Evolutionary conservation across 352 stramenopile genomes (phyloP), one percentile per base, ranked within the genome.

Genomic region (Pythium vanterpoolii): DNA sequence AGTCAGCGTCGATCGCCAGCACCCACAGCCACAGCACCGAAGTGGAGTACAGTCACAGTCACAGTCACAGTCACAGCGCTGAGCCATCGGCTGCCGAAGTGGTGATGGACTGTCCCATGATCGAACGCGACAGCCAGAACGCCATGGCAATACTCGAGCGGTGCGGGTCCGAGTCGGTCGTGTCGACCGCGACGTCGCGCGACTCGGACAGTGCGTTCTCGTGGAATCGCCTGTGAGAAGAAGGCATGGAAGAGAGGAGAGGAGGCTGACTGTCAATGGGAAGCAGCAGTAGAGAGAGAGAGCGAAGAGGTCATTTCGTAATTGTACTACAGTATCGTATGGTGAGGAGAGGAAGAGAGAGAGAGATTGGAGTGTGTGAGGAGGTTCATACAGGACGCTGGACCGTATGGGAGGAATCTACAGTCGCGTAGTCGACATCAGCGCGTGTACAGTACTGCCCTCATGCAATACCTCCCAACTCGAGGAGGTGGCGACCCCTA

Each of bases 51-150:
- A 55, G n/a, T 19, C 28, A 24, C 24, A 14, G 14, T 5, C 34
- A 13, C 11, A 26, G 11, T 43, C 33, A 9, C 33, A 38, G 33
- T 6, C 33, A 9, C 33, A 14, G 33, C 33, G 16, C 33, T 9
- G 3, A 9, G 30, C 19, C 27, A 18, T 11, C 33, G 18, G n/a
- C 48, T 23, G n/a, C 52, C 45, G 57, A 18, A 28, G 43, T 38
- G 24, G 10, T 46, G 5, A 55, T 62, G 16, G 69, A 77, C 18
- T 77, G 68, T 36, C 69, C 69, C n/a, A 80, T 80, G 72, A 80
- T 80, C 31, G 69, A 80, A 28, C 49, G 66, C 33, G 64, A 65
- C 19, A 76, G 69, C 42, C 62, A 75, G 47, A 52, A 50, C 48
- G 63, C 56, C 23, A 53, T 80, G 18, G 60, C 69, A 4, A 68